These are phyloP conservation scores for Picochlorum sp. DNA, from an alignment of 139 green algal genomes.

Conservation along the genomic window DNA sequence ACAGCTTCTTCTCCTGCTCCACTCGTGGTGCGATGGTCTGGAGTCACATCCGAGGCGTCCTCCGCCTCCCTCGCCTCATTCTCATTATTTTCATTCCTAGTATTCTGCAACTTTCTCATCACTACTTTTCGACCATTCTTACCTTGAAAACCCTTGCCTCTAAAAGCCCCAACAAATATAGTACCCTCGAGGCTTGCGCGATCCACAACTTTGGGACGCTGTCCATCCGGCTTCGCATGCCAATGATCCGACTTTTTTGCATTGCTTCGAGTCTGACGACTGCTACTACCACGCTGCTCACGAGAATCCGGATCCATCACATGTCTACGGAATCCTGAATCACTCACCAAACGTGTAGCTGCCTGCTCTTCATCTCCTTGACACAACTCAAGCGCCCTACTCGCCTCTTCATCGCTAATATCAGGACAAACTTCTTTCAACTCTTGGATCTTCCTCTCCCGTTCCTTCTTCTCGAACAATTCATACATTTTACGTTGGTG, in stretches of 20 bases:
- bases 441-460: slow-evolving; percentile 54
- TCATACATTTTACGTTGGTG: slow-evolving; percentile 62
- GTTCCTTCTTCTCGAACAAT: slow-evolving; percentile 61
- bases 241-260: neutral
- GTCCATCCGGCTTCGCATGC: slow-evolving; percentile 15
- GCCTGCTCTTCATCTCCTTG: slow-evolving; percentile 62
- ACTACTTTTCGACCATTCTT: slow-evolving; percentile 6
- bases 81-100: slow-evolving; percentile 1
- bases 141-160: slow-evolving; percentile 28
- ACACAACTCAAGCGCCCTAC: slow-evolving; percentile 50
- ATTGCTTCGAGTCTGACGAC: neutral
- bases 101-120: slow-evolving; percentile 9
- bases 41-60: slow-evolving; percentile 12
- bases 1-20: neutral
- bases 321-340: slow-evolving; percentile 38
- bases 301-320: slow-evolving; percentile 2
- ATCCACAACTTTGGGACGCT: slow-evolving; percentile 37
- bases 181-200: slow-evolving; percentile 17
- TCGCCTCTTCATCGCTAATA: slow-evolving; percentile 44
- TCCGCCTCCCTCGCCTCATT: slow-evolving; percentile 5
- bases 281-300: slow-evolving; percentile 4
- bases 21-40: slow-evolving; percentile 9
- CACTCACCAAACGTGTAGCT: slow-evolving; percentile 36
- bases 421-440: slow-evolving; percentile 53
- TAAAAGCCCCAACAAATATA: slow-evolving; percentile 39